Evolutionary conservation across 75 land plant genomes (phyloP), one percentile per base, ranked within the genome.

Genomic region (Ceratopteris richardii): DNA sequence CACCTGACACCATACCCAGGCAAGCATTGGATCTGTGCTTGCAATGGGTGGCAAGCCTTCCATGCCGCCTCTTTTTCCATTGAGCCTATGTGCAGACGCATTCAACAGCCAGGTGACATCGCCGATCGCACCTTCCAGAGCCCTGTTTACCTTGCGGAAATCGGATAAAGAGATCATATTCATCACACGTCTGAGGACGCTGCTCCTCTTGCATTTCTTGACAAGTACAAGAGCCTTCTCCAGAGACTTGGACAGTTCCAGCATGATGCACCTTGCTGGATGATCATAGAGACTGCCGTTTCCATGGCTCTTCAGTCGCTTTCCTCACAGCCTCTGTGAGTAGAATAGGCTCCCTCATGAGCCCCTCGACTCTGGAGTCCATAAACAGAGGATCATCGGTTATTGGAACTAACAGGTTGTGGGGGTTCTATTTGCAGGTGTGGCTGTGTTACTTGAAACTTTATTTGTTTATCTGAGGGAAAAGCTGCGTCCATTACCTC

Each of bases 1-100:
- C 16, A 62, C 57, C 23, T 21, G 79, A 25, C 70, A 68, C 96
- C 96, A 90, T 11, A 90, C 80, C 71, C 74, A 73, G 16, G 82
- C 61, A 24, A 86, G 41, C 1, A 76, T 86, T 4, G 96, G 91
- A 21, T 86, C 91, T 39, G 69, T 83, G 67, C 80, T 71, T 1
- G 87, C 91, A 26, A 86, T 90, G 10, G 96, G 96, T 0, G 96
- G 84, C 9, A 90, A 61, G 3, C 79, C 62, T 0, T 65, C 67
- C 24, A 48, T 58, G 0, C 57, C 70, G 25, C 65, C 57, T 18
- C 63, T 61, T 10, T 69, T 66, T 6, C 54, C 46, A 10, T 24
- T 61, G 5, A 21, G 46, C 13, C 64, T 66, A 30, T 54, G 42
- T 13, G 69, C 54, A 30, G 54, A 80, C 36, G 85, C 42, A 11